Conservation (phyloP, 345 rosid genomes). For the Heritiera littoralis region DNA sequence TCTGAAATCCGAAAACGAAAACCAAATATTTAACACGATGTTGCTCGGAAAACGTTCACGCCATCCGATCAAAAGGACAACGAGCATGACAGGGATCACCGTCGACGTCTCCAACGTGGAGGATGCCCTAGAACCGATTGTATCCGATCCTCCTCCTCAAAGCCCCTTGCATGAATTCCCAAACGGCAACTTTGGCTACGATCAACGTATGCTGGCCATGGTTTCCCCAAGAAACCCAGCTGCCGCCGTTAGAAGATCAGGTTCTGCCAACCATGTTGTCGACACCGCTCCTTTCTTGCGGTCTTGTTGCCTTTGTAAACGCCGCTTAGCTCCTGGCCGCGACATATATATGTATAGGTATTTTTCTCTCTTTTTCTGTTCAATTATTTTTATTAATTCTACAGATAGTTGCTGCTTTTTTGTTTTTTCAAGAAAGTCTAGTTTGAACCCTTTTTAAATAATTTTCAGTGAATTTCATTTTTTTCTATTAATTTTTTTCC, state of each 20-base stretch:
- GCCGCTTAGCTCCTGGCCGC: constrained; percentile 60
- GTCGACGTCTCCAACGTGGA: constrained; percentile 36
- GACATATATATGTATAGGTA: constrained; percentile 94
- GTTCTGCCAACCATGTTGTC: background rate
- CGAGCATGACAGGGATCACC: constrained; percentile 68
- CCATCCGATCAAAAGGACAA: constrained; percentile 62
- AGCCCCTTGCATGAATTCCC: background rate
- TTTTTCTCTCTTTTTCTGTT: background rate
- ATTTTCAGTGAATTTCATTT: background rate
- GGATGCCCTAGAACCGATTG: background rate
- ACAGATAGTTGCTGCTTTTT: too few species aligned
- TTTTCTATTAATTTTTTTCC: background rate
- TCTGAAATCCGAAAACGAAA: background rate
- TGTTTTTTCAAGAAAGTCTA: background rate
- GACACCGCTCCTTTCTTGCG: constrained; percentile 53
- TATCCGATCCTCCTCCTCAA: background rate
- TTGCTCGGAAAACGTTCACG: constrained; percentile 68
- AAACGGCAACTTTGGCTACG: constrained; percentile 12
- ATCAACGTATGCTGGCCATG: constrained; percentile 44
- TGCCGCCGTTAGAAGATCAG: background rate
- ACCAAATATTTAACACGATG: constrained; percentile 32
- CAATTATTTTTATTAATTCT: background rate
- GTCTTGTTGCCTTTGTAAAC: constrained; percentile 75
- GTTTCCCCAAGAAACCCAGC: constrained; percentile 46
- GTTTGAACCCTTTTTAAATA: background rate